Base-by-base conservation (phyloP, 805 yeast genomes). In the Candida nemodendra region DNA sequence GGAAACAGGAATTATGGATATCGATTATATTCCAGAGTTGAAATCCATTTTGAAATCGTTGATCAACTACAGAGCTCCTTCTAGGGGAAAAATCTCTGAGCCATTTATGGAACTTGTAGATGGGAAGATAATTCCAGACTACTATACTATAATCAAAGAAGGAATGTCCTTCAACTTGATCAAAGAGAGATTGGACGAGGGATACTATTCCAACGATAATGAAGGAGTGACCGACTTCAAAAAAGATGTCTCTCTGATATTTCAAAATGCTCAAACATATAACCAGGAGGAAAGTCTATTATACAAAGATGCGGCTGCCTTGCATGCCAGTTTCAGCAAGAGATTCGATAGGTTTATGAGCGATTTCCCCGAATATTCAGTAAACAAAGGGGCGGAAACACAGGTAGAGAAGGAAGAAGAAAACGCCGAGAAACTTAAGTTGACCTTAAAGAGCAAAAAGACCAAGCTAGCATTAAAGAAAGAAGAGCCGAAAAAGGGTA, bases 101-200 rank as follows among this genome's bases (percentile, higher is more conserved):
- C 85, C 95, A 0, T 90, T 89, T 56, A 57, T 84, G 65, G 84
- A 80, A 22, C 81, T 79, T 38, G 93, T 91, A 2, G 79, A 79
- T 52, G 74, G 72, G 22, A 74, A 75, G 11, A 76, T 74, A 41
- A 82, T 84, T 51, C 95, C 96, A 1, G 95, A 85, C 52, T 90
- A 90, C 64, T 81, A 81, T 62, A 72, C 76, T 45, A 66, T 84
- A 5, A 80, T 91, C 30, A 72, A 77, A 46, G 67, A 73, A 37
- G 95, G 96, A 11, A 84, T 87, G 59, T 76, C 95, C 1, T 74
- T 91, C 51, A 72, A 70, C 35, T 69, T 76, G 22, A 75, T 91
- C 9, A 64, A 71, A 43, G 63, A 64, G 15, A 73, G 74, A 33
- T 54, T 89, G 29, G 74, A 74, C 13, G 61, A 60, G 13, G 76